phyloP scores from a whole-genome alignment of 2,329 filamentous ascomycete genomes.

The Ophiostoma novo-ulmi region DNA sequence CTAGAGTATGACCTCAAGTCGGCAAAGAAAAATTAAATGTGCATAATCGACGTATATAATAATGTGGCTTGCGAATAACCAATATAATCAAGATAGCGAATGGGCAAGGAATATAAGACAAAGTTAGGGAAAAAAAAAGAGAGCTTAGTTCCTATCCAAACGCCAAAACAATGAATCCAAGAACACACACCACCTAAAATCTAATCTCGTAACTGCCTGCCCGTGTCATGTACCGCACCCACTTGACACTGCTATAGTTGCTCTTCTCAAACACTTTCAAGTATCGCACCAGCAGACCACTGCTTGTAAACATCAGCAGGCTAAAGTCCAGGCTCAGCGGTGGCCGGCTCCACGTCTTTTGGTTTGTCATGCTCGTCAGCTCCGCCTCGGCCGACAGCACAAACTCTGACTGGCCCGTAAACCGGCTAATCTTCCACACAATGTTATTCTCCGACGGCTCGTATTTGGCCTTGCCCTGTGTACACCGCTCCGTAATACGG shows the following conservation, averaged over 20 bases:
- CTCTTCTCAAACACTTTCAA: slow-evolving; percentile 99
- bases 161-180: not conserved
- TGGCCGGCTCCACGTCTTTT: slow-evolving; percentile 93
- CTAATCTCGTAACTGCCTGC: slow-evolving; percentile 97
- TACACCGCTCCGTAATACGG: slow-evolving; percentile 84
- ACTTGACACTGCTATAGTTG: slow-evolving; percentile 98
- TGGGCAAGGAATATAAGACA: not conserved
- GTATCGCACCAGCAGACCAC: slow-evolving; percentile 84
- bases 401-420: slow-evolving; percentile 95
- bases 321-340: slow-evolving; percentile 89
- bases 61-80: not conserved
- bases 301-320: slow-evolving; percentile 96
- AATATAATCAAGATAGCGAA: not conserved
- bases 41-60: not conserved
- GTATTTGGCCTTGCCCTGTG: slow-evolving; percentile 96
- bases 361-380: slow-evolving; percentile 94
- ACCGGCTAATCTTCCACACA: slow-evolving; percentile 98
- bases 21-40: slow-evolving; percentile 30
- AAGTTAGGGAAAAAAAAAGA: slow-evolving; percentile 13
- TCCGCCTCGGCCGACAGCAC: slow-evolving; percentile 91
- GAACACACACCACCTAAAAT: slow-evolving; percentile 38
- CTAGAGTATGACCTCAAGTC: not conserved
- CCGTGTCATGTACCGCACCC: slow-evolving; percentile 98
- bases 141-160: slow-evolving; percentile 4
- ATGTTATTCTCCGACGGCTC: slow-evolving; percentile 98